Percentiles rank a stretch among this genome's conserved stretches.
These are phyloP conservation scores for Fusarium neocosmosporiellum DNA, from an alignment of 2,329 filamentous ascomycete species.

Conservation along the genomic window DNA sequence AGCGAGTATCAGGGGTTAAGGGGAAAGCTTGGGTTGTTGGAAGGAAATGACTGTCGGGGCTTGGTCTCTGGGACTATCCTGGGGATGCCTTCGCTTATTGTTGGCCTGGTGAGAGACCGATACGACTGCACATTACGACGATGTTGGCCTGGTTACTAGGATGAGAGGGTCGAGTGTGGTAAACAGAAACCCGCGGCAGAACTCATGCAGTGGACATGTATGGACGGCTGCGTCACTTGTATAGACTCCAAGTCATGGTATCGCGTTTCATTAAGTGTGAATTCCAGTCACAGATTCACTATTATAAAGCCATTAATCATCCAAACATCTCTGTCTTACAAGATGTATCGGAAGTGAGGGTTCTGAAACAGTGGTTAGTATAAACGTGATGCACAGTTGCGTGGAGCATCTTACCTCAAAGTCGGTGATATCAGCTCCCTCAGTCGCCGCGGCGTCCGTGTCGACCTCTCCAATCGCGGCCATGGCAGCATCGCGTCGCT, in stretches of 20 bases:
- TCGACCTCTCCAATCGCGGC: not conserved
- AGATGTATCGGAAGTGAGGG: conserved; percentile 31
- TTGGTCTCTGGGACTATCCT: not conserved
- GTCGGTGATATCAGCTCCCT: conserved; percentile 34
- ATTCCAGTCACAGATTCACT: not conserved
- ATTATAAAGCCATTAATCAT: not conserved
- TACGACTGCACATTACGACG: not conserved
- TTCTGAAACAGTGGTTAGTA: conserved; percentile 9
- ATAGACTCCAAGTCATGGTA: not conserved
- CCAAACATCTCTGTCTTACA: not conserved
- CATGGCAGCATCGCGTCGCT: conserved; percentile 14
- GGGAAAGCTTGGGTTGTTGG: not conserved
- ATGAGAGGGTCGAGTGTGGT: not conserved
- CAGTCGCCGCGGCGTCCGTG: not conserved
- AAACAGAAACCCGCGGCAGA: not conserved
- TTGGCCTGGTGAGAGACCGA: not conserved
- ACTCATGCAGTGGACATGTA: not conserved
- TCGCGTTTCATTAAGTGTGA: not conserved
- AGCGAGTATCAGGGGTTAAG: not conserved
- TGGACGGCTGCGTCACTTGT: not conserved
- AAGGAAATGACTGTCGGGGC: not conserved
- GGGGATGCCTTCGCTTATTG: not conserved
- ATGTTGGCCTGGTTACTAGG: not conserved
- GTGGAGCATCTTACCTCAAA: conserved; percentile 23
- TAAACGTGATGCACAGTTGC: accelerated